phyloP scores from a whole-genome alignment of 345 rosid species.

The Reutealis trisperma region DNA sequence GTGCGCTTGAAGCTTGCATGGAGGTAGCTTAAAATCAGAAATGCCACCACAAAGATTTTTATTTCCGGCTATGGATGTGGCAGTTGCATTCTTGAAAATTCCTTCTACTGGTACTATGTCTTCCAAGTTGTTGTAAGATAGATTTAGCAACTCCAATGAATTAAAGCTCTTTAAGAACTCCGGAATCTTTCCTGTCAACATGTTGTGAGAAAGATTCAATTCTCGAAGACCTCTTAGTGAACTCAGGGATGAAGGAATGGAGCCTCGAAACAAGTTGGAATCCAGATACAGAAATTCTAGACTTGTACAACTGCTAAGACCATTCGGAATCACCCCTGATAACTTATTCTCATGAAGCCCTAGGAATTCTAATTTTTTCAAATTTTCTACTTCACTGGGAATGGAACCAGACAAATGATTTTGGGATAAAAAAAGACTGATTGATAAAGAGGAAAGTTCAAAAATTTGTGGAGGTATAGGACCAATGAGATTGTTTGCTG shows the following conservation, averaged over 20 bases:
- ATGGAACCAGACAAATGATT: conserved; percentile 28
- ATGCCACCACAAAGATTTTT: no score
- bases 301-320: conserved; percentile 12
- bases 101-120: conserved; percentile 11
- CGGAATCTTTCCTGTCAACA: conserved; percentile 17
- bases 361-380: conserved; percentile 9
- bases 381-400: conserved; percentile 22
- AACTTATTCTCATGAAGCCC: conserved; percentile 19
- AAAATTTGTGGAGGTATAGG: conserved; percentile 25
- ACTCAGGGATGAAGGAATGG: background rate
- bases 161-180: background rate
- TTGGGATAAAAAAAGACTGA: conserved; percentile 22
- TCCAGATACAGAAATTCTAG: conserved; percentile 13
- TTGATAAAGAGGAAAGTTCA: conserved; percentile 26
- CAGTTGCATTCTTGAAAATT: background rate
- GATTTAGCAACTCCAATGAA: background rate
- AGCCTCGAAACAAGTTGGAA: conserved; percentile 8
- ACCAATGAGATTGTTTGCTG: conserved; percentile 19
- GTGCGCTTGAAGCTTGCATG: no score
- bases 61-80: no score
- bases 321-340: conserved; percentile 26
- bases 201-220: conserved; percentile 15
- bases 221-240: conserved; percentile 17
- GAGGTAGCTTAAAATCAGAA: no score
- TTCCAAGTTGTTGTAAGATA: conserved; percentile 20